Percentiles rank a stretch among this genome's conserved stretches.
phyloP scores from a whole-genome alignment of 2,329 filamentous ascomycete genomes.

The Pestalotiopsis sp. region DNA sequence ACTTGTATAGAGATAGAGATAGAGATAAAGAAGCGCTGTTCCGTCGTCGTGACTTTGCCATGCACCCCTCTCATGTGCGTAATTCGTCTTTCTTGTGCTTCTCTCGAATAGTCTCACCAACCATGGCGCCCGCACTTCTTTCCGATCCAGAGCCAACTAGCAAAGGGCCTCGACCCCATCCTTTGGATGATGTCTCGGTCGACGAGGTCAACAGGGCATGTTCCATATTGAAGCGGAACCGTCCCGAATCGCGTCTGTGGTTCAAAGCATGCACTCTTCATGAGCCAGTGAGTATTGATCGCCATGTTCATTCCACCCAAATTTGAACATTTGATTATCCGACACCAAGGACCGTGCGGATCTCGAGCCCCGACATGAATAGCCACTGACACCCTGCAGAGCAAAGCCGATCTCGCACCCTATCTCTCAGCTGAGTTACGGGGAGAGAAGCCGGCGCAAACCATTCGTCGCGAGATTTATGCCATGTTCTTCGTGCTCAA shows the following conservation, averaged over 20 bases:
- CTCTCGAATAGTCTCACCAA: background rate
- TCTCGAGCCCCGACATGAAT: background rate
- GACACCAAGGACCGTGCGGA: background rate
- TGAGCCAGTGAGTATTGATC: background rate
- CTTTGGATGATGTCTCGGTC: background rate
- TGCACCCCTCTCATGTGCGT: background rate
- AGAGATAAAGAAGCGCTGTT: background rate
- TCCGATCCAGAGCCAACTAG: too few species aligned
- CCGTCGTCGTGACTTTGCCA: background rate
- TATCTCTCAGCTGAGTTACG: background rate
- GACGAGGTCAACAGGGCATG: background rate
- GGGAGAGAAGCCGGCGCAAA: background rate
- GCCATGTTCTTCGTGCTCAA: background rate
- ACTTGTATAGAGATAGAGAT: background rate
- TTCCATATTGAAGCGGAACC: background rate
- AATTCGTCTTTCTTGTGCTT: background rate
- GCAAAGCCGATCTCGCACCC: background rate
- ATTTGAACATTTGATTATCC: background rate
- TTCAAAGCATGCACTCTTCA: background rate
- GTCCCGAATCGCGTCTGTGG: background rate
- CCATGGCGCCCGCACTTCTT: background rate
- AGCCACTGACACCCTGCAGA: background rate
- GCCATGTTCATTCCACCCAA: background rate
- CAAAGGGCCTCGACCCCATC: background rate
- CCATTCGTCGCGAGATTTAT: background rate